Base-by-base conservation (phyloP, 768 basidiomycete genomes). In the Trametes elegans region DNA sequence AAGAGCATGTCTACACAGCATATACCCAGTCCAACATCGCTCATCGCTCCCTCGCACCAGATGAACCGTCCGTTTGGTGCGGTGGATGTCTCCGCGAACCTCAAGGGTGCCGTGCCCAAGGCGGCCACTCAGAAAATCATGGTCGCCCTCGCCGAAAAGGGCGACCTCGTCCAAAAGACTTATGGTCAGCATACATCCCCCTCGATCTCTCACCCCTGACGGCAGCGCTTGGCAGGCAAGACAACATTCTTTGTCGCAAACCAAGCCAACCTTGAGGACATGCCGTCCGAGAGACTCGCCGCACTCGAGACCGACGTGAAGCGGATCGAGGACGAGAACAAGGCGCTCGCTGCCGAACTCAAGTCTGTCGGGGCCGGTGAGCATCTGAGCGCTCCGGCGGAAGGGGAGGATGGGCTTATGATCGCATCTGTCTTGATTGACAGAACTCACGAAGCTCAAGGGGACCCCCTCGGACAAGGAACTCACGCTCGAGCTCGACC, bases 1-100 rank as follows among this genome's bases (percentile, higher is more conserved):
- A 76, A 74, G 72, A 71, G 92, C 88, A 49, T 53, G 59, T 45
- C 27, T 4, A 7, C 21, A 45, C 14, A 23, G 35, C 60, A 49
- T 58, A 67, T 49, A 52, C 54, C 23, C 11, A 31, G 24, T 14
- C 10, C 26, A 14, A 44, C 41, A 29, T 47, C 18, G 2, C 35
- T 29, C 6, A 36, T 9, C 31, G 18, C 51, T 35, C 36, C 34
- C 52, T 52, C 47, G 16, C 42, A 32, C 40, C 64, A 93, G 90
- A 90, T 93, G 83, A 96, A 96, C 70, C 80, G 93, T n/a, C 93
- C 93, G 6, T 95, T 87, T 64, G 93, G 93, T 7, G 92, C 91
- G 57, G 93, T 94, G 31, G 93, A 97, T 67, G 85, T 96, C 5
- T 80, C 89, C 14, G 90, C 93, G 9, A 97, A 97, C 71, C 73